Evolutionary conservation across 345 rosid genomes (phyloP).

Genomic region (Bruguiera sexangula): DNA sequence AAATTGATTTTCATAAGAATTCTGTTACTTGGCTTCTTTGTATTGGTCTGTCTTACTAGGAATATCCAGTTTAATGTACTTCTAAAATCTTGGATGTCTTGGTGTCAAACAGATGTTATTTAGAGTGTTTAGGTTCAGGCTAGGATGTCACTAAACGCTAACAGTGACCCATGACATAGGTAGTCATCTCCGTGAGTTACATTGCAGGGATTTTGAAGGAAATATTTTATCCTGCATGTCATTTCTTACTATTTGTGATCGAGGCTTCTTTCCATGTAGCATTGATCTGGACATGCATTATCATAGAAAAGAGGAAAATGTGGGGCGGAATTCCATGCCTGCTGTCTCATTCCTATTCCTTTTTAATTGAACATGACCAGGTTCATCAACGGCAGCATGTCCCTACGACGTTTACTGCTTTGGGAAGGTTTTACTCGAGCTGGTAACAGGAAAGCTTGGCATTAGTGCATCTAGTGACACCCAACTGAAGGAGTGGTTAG

Average conservation of each 20-base stretch:
- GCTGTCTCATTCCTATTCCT: conserved; percentile 9
- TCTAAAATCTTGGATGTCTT: too few species aligned
- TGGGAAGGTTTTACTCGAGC: conserved; percentile 92
- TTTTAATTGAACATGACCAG: conserved; percentile 35
- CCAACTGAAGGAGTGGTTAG: conserved; percentile 60
- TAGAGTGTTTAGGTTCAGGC: too few species aligned
- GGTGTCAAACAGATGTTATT: too few species aligned
- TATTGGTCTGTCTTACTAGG: background rate
- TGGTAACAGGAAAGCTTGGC: conserved; percentile 91
- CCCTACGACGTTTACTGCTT: conserved; percentile 90
- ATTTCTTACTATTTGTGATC: too few species aligned
- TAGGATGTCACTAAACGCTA: too few species aligned
- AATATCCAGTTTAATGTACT: background rate
- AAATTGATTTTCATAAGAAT: background rate
- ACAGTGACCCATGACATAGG: too few species aligned
- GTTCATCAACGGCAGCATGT: conserved; percentile 56
- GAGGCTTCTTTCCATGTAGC: too few species aligned
- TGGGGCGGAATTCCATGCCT: background rate
- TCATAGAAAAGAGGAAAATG: background rate
- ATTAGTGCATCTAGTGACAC: conserved; percentile 61
- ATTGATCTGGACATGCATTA: too few species aligned
- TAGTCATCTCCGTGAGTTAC: too few species aligned
- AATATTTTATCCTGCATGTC: too few species aligned
- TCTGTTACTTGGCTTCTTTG: background rate
- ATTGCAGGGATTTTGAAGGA: too few species aligned